These are phyloP conservation scores for Raffaelea deltoideospora DNA, from an alignment of 2,329 filamentous ascomycete species.

Conservation along the genomic window DNA sequence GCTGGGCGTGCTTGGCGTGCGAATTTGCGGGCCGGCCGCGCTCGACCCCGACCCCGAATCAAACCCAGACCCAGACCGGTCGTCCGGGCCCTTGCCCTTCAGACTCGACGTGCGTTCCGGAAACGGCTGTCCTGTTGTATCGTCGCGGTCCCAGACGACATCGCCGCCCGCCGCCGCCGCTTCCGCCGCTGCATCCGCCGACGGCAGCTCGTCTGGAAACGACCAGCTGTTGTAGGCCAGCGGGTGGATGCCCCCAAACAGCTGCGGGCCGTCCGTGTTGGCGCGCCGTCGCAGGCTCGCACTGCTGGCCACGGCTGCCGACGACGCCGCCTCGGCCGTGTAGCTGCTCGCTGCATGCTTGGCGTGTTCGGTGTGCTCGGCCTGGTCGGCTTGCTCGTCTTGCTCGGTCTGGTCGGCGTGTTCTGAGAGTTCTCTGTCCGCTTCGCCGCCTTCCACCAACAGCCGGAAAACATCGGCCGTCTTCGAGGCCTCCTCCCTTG, in stretches of 20 bases:
- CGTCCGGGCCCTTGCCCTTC: no score
- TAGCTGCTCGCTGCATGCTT: not conserved
- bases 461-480: no score
- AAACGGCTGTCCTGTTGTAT: not conserved
- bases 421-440: not conserved
- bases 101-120: no score
- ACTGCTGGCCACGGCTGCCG: not conserved
- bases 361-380: not conserved
- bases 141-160: not conserved
- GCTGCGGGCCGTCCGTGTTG: slow-evolving; percentile 39
- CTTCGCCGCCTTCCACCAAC: no score
- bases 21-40: no score
- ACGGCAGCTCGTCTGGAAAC: slow-evolving; percentile 22
- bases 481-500: no score
- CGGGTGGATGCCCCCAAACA: slow-evolving; percentile 28
- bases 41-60: no score
- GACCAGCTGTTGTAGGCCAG: slow-evolving; percentile 48
- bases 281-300: slow-evolving; percentile 29
- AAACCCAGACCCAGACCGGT: no score
- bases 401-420: not conserved
- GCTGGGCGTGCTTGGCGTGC: no score
- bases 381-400: not conserved
- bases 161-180: not conserved
- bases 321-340: not conserved
- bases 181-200: not conserved